These are phyloP conservation scores for Climacium dendroides DNA, from an alignment of 225 moss, liverwort and hornwort genomes.

Conservation along the genomic window DNA sequence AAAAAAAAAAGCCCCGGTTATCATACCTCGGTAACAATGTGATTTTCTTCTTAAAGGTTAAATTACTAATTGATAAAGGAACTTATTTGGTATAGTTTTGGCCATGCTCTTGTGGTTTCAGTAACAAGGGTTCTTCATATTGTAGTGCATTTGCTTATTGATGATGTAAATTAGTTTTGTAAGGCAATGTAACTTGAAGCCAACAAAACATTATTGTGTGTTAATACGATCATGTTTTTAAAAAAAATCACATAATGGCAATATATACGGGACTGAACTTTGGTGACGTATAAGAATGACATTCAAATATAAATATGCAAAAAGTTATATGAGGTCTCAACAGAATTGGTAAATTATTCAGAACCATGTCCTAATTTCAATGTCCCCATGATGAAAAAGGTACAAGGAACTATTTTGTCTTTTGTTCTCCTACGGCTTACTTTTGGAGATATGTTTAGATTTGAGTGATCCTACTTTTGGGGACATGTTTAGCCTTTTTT, in stretches of 20 bases:
- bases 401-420: neutral
- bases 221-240: neutral
- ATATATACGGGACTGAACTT: neutral
- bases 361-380: neutral
- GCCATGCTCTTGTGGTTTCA: neutral
- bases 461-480: neutral
- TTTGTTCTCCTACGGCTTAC: fast-evolving
- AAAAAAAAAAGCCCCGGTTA: too few species aligned
- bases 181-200: neutral
- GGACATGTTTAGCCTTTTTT: neutral
- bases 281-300: fast-evolving
- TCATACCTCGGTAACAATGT: fast-evolving
- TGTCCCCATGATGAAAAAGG: neutral
- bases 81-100: neutral
- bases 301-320: neutral
- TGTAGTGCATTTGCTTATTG: neutral
- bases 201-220: neutral
- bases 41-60: neutral
- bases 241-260: neutral
- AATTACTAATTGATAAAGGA: neutral
- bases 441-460: fast-evolving
- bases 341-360: neutral
- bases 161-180: neutral
- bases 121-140: neutral
- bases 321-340: neutral